Percentiles rank a stretch among this genome's conserved stretches.
These are phyloP conservation scores for Quercus engelmannii DNA, from an alignment of 306 rosid genomes.

Conservation along the genomic window DNA sequence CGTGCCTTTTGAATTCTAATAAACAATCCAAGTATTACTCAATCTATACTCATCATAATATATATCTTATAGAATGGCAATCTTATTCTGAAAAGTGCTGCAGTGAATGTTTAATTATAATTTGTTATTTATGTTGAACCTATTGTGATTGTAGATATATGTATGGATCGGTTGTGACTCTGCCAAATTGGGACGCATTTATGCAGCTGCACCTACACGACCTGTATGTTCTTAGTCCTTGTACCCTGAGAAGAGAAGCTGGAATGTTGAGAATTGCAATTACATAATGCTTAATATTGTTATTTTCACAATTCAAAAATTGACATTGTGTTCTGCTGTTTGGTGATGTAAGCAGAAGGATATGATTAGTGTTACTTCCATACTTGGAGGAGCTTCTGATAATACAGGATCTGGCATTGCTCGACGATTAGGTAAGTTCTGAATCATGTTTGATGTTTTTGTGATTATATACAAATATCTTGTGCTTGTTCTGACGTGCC, in stretches of 20 bases:
- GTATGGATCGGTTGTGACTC: slow-evolving; percentile 88
- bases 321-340: not conserved
- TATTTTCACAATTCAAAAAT: not conserved
- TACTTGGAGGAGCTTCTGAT: slow-evolving; percentile 86
- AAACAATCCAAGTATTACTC: no score
- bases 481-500: not conserved
- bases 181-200: slow-evolving; percentile 68
- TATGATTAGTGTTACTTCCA: slow-evolving; percentile 57
- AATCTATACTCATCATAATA: no score
- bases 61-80: no score
- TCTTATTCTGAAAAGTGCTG: no score
- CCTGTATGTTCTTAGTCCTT: slow-evolving; percentile 50
- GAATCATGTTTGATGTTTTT: not conserved
- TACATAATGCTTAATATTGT: not conserved
- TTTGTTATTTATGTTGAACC: not conserved
- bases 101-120: no score
- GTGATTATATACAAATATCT: not conserved
- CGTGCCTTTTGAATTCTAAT: no score
- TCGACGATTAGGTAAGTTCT: slow-evolving; percentile 58
- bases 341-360: slow-evolving; percentile 40
- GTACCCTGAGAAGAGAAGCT: not conserved
- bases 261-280: not conserved
- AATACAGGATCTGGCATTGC: slow-evolving; percentile 87
- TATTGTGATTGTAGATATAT: slow-evolving; percentile 48
- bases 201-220: slow-evolving; percentile 79